phyloP scores from a whole-genome alignment of 2,329 filamentous ascomycete species.

The Sclerotiophoma versabilis region DNA sequence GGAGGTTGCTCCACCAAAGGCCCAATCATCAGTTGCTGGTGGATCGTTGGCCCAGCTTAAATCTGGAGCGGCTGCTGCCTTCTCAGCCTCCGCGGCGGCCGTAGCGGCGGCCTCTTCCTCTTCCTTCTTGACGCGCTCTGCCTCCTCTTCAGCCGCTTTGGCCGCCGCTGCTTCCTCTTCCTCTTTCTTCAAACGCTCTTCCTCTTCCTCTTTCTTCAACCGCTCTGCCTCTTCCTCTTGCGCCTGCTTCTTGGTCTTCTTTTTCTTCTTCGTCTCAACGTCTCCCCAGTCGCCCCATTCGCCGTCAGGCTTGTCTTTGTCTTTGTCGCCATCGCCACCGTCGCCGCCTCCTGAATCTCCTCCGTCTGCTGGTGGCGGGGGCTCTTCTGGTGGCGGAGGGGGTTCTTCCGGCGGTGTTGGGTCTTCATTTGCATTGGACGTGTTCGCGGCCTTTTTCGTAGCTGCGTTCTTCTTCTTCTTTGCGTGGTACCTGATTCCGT shows the following conservation, averaged over 20 bases:
- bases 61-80: constrained; percentile 35
- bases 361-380: constrained; percentile 47
- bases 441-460: constrained; percentile 39
- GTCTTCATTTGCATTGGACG: constrained; percentile 48
- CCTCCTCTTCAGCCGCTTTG: constrained; percentile 45
- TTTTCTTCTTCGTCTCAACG: constrained; percentile 50
- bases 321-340: constrained; percentile 41
- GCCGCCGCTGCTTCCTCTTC: constrained; percentile 41
- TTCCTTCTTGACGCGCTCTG: constrained; percentile 23
- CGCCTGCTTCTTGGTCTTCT: constrained; percentile 48
- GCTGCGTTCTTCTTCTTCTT: constrained; percentile 63
- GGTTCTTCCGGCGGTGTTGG: constrained; percentile 47
- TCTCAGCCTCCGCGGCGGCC: constrained; percentile 34
- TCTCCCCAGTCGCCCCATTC: constrained; percentile 39
- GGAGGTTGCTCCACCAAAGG: constrained; percentile 32
- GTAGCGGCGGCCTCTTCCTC: constrained; percentile 30
- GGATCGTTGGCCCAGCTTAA: constrained; percentile 37
- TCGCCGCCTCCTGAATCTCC: constrained; percentile 42
- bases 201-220: constrained; percentile 49
- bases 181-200: constrained; percentile 45
- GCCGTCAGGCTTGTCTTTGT: constrained; percentile 42
- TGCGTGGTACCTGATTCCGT: constrained; percentile 60
- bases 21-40: constrained; percentile 41
- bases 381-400: constrained; percentile 31
- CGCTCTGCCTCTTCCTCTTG: constrained; percentile 45